A percentile compares a stretch with the other conserved stretches of the same genome.
These are phyloP conservation scores for Hirschioporus abietinus DNA, from an alignment of 768 basidiomycete species.

Conservation along the genomic window DNA sequence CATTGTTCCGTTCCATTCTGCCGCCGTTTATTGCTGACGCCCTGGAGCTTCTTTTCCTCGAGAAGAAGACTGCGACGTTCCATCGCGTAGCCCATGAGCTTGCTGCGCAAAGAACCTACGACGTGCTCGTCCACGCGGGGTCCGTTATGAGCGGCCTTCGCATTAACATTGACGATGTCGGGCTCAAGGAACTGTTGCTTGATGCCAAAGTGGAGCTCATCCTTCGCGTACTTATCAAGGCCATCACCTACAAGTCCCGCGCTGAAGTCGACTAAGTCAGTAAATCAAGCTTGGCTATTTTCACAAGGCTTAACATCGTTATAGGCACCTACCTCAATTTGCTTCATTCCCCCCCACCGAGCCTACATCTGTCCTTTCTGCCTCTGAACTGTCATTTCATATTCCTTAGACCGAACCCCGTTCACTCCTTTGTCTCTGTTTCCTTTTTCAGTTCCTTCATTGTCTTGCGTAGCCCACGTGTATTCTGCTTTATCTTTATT, in stretches of 20 bases:
- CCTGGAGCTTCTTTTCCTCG: background rate
- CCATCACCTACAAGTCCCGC: background rate
- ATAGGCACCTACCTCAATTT: background rate
- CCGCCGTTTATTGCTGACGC: background rate
- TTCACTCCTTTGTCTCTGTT: background rate
- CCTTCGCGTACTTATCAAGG: background rate
- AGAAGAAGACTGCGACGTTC: background rate
- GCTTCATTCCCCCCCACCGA: background rate
- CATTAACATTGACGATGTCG: background rate
- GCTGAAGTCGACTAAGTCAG: background rate
- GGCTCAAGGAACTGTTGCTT: background rate
- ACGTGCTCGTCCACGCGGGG: background rate
- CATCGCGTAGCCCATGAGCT: background rate
- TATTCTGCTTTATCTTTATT: background rate
- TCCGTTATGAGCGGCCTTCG: background rate
- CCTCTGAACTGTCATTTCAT: background rate
- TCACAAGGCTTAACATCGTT: background rate
- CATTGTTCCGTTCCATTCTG: background rate
- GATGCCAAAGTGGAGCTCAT: background rate
- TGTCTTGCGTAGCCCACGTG: background rate
- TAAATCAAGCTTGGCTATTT: background rate
- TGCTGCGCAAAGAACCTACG: background rate
- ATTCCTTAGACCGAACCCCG: background rate
- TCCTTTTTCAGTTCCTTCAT: background rate
- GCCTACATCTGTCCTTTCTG: background rate